These are phyloP conservation scores for Ophiostoma sp. DNA, from an alignment of 2,329 filamentous ascomycete species.

Conservation along the genomic window DNA sequence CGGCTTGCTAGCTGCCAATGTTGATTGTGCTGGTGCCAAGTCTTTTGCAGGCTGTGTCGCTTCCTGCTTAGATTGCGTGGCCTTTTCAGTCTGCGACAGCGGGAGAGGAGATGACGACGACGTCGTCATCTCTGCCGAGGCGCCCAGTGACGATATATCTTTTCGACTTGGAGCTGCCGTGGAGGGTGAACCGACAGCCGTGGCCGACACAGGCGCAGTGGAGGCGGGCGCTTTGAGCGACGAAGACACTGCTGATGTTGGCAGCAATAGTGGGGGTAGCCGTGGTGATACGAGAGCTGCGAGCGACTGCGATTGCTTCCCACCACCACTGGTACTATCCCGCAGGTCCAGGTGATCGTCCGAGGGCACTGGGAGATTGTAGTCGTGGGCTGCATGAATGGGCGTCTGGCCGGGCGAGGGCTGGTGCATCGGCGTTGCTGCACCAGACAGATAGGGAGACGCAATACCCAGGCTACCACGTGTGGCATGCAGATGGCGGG, in stretches of 20 bases:
- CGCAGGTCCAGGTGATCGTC: slow-evolving; percentile 9
- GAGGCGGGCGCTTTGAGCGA: neutral
- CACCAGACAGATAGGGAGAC: slow-evolving; percentile 59
- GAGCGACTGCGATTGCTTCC: slow-evolving; percentile 38
- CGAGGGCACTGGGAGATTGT: slow-evolving; percentile 46
- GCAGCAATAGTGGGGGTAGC: slow-evolving; percentile 3
- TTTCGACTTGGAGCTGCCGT: neutral
- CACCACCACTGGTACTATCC: slow-evolving; percentile 34
- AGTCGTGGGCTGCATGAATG: slow-evolving; percentile 51
- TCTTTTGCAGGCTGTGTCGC: neutral
- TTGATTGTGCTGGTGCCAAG: neutral
- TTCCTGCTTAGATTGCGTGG: neutral
- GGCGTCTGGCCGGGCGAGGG: slow-evolving; percentile 70
- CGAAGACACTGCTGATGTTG: slow-evolving; percentile 6
- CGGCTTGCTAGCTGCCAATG: neutral
- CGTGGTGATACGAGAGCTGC: slow-evolving; percentile 4
- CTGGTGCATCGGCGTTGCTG: slow-evolving; percentile 68
- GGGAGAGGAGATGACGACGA: slow-evolving; percentile 8
- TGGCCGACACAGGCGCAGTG: neutral
- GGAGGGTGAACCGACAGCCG: neutral
- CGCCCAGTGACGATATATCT: too few species aligned
- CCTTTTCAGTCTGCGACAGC: neutral
- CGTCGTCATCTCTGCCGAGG: neutral
- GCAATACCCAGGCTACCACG: slow-evolving; percentile 55
- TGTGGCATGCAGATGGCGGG: slow-evolving; percentile 78